Percentiles rank a stretch among this genome's conserved stretches.
phyloP scores from a whole-genome alignment of 768 basidiomycete species.

The Cystofilobasidium bisporidii region DNA sequence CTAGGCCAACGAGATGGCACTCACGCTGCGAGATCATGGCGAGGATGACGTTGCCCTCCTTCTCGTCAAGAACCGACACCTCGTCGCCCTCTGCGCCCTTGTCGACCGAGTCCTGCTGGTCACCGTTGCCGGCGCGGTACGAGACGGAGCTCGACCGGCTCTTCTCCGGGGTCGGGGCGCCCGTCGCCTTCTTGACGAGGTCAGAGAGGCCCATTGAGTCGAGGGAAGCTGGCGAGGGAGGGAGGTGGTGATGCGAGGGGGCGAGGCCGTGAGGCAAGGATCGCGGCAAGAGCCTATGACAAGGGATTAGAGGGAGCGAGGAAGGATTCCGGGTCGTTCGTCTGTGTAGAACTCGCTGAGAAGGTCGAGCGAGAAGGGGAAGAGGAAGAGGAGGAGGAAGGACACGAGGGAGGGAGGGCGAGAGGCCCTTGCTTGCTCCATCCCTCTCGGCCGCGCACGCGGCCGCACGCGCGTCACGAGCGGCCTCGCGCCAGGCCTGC shows the following conservation, averaged over 20 bases:
- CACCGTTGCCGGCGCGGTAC: conserved; percentile 44
- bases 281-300: too few relatives aligned
- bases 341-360: too few relatives aligned
- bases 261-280: neutral
- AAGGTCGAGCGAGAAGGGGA: too few relatives aligned
- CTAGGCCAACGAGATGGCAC: conserved; percentile 35
- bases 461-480: too few relatives aligned
- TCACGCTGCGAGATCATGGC: conserved; percentile 81
- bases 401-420: too few relatives aligned
- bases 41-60: conserved; percentile 82
- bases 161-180: conserved; percentile 16
- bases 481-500: too few relatives aligned
- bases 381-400: too few relatives aligned
- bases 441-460: too few relatives aligned
- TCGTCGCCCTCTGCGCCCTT: conserved; percentile 54
- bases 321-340: too few relatives aligned
- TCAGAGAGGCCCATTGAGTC: conserved; percentile 19
- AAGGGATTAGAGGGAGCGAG: too few relatives aligned
- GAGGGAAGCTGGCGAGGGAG: neutral
- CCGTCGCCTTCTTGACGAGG: conserved; percentile 12
- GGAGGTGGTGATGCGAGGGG: neutral
- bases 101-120: conserved; percentile 68
- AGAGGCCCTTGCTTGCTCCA: too few relatives aligned
- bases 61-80: conserved; percentile 83
- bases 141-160: conserved; percentile 12